phyloP scores from a whole-genome alignment of 2,329 filamentous ascomycete species.

The Alternaria solani region DNA sequence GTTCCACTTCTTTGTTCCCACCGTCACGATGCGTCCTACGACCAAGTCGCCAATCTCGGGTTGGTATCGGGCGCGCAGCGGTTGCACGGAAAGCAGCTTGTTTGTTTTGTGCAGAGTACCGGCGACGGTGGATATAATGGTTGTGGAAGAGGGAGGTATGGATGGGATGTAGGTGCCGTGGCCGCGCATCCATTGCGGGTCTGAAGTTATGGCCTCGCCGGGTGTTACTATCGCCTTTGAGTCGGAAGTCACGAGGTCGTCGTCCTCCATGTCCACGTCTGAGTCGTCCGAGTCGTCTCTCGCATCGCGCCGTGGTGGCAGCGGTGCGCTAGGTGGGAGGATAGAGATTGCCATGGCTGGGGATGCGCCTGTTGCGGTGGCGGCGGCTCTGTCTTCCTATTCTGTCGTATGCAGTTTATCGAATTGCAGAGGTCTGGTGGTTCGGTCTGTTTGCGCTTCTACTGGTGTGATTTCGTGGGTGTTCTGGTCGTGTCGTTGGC shows the following conservation, averaged over 20 bases:
- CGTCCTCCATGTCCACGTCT: slow-evolving; percentile 59
- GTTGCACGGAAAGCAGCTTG: slow-evolving; percentile 91
- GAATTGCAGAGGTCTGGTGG: neutral
- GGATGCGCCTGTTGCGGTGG: neutral
- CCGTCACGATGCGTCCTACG: slow-evolving; percentile 90
- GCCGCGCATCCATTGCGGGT: slow-evolving; percentile 98
- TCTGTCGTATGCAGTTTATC: neutral
- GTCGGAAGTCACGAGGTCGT: slow-evolving; percentile 41
- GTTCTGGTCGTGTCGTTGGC: slow-evolving; percentile 1
- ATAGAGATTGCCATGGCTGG: slow-evolving; percentile 67
- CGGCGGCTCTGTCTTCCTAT: neutral
- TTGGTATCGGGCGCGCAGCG: slow-evolving; percentile 89
- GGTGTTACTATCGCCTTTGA: slow-evolving; percentile 76
- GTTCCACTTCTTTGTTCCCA: slow-evolving; percentile 92
- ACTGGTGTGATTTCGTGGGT: neutral
- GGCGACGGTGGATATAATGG: slow-evolving; percentile 88
- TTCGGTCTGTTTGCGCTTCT: neutral
- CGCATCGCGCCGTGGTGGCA: slow-evolving; percentile 39
- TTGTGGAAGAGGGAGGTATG: slow-evolving; percentile 56
- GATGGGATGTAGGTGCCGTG: slow-evolving; percentile 86
- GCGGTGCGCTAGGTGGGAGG: slow-evolving; percentile 58
- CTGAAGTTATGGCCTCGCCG: slow-evolving; percentile 85
- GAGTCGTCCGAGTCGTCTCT: slow-evolving; percentile 57
- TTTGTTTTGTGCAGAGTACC: slow-evolving; percentile 93
- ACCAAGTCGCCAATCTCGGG: slow-evolving; percentile 97